phyloP scores from a whole-genome alignment of 2,329 filamentous ascomycete genomes.

The Juglanconis oblonga region DNA sequence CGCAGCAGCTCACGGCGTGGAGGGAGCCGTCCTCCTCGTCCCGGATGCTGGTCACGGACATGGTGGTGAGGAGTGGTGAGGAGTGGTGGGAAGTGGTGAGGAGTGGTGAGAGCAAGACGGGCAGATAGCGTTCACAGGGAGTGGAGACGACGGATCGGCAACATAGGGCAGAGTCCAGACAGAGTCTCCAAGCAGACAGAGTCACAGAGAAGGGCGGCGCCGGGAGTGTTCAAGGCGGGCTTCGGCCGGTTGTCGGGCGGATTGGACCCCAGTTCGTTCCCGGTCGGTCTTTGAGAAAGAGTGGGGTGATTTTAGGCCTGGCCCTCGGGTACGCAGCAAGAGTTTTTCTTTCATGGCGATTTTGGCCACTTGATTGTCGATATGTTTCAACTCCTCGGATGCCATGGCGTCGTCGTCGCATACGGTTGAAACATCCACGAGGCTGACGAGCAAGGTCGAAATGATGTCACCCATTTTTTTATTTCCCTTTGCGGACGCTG shows the following conservation, averaged over 20 bases:
- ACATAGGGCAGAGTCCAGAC: conserved; percentile 1
- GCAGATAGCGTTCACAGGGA: conserved; percentile 1
- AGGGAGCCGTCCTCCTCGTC: conserved; percentile 35
- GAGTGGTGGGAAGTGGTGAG: background rate
- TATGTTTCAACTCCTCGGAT: background rate
- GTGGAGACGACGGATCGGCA: background rate
- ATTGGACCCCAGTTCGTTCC: background rate
- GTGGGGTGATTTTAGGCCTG: background rate
- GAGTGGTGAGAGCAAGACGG: background rate
- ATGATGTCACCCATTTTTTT: conserved; percentile 13
- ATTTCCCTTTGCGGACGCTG: background rate
- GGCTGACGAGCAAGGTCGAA: background rate
- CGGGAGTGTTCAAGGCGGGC: background rate
- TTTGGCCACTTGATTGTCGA: background rate
- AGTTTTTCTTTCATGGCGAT: background rate
- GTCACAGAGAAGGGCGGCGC: background rate
- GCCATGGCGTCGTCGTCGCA: background rate
- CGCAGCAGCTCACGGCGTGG: conserved; percentile 33
- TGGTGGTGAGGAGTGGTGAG: background rate
- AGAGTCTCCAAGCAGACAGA: background rate
- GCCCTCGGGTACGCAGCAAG: background rate
- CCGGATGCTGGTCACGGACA: conserved; percentile 17
- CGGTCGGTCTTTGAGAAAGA: background rate
- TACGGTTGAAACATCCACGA: background rate
- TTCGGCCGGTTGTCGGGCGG: conserved; percentile 10